Percentiles rank a stretch among this genome's conserved stretches.
phyloP scores from a whole-genome alignment of 495 filamentous ascomycete genomes.

The Penicillium verhagenii region DNA sequence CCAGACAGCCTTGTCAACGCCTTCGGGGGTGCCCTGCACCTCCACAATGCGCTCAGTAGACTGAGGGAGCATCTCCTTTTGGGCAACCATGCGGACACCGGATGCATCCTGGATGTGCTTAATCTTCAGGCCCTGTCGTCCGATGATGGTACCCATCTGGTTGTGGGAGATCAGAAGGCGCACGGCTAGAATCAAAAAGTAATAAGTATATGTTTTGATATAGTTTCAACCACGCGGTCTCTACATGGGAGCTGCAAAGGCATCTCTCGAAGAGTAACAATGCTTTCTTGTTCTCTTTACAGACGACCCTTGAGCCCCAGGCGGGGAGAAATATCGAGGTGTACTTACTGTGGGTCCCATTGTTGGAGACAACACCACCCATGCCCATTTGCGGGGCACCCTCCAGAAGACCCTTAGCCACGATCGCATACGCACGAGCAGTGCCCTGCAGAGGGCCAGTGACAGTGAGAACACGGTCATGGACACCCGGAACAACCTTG shows the following conservation, averaged over 20 bases:
- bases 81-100: conserved; percentile 96
- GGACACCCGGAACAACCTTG: conserved; percentile 96
- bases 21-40: conserved; percentile 87
- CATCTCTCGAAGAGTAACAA: not conserved
- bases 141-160: conserved; percentile 99
- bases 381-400: conserved; percentile 93
- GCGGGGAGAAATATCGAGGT: conserved; percentile 1
- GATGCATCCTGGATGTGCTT: conserved; percentile 98
- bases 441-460: conserved; percentile 83
- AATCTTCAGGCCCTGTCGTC: conserved; percentile 93
- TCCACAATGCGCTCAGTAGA: conserved; percentile 99
- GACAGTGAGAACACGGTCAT: conserved; percentile 94
- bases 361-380: conserved; percentile 79
- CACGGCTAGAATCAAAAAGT: conserved; percentile 59
- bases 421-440: conserved; percentile 87
- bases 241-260: not conserved
- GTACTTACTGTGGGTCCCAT: conserved; percentile 91
- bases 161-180: conserved; percentile 98
- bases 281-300: not conserved
- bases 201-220: not conserved
- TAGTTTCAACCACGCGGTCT: not conserved
- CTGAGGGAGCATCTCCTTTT: conserved; percentile 99
- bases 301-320: not conserved
- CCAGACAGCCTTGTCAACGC: conserved; percentile 94
- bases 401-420: conserved; percentile 86